Conservation (phyloP, 2,329 filamentous ascomycete genomes). For the Aspergillus aculeatus region DNA sequence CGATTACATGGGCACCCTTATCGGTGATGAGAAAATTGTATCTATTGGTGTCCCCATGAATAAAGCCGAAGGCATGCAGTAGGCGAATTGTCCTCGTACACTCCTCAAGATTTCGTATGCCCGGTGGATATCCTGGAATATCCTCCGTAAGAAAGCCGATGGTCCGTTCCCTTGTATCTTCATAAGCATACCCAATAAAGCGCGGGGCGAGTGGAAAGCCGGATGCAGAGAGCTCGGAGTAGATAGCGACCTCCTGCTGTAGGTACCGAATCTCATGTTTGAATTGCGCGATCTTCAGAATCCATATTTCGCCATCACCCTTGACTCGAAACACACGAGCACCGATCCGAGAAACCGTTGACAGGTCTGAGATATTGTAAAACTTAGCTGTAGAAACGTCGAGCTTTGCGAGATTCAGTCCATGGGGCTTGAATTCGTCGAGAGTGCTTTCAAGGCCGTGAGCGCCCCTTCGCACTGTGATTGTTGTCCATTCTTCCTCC, state of each 20-base stretch:
- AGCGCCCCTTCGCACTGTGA: constrained; percentile 6
- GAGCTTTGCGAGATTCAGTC: constrained; percentile 4
- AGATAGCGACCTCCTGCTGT: constrained; percentile 8
- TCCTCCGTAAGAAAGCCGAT: constrained; percentile 14
- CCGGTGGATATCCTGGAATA: background rate
- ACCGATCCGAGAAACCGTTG: constrained; percentile 4
- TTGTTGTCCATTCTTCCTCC: constrained; percentile 16
- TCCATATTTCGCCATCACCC: too few species aligned
- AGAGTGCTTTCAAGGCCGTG: constrained; percentile 8
- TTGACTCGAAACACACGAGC: too few species aligned
- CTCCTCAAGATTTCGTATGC: constrained; percentile 7
- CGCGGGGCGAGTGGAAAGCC: constrained; percentile 8
- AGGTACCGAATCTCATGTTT: constrained; percentile 6
- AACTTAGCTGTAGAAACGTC: background rate
- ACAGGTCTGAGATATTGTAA: constrained; percentile 8
- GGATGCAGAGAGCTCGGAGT: too few species aligned
- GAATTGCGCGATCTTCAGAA: constrained; percentile 12
- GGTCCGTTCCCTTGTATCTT: constrained; percentile 8
- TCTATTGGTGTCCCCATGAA: constrained; percentile 11
- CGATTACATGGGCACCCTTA: constrained; percentile 3
- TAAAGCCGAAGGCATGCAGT: constrained; percentile 9
- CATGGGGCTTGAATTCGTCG: constrained; percentile 9
- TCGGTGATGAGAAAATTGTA: constrained; percentile 14
- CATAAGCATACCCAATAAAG: constrained; percentile 11
- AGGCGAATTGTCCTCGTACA: constrained; percentile 5